These are phyloP conservation scores for Hypoxylon sp. DNA, from an alignment of 2,329 filamentous ascomycete genomes.

Conservation along the genomic window DNA sequence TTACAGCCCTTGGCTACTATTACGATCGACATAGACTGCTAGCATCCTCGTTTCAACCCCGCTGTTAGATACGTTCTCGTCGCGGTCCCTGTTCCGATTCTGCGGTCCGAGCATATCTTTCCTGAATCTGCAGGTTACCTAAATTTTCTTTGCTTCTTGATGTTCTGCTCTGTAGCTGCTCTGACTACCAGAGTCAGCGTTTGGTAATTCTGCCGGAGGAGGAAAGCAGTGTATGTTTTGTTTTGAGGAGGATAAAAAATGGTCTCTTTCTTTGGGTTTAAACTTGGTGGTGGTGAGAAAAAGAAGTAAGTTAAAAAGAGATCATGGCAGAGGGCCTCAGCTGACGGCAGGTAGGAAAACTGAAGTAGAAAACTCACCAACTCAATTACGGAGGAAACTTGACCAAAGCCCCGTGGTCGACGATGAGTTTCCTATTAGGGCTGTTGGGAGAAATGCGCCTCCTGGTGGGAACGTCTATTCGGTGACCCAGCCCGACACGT, in stretches of 20 bases:
- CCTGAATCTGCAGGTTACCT: slow-evolving; percentile 31
- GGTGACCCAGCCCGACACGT: slow-evolving; percentile 59
- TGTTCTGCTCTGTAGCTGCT: slow-evolving; percentile 21
- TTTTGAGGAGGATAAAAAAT: slow-evolving; percentile 55
- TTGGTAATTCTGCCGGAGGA: slow-evolving; percentile 28
- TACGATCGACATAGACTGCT: slow-evolving; percentile 48
- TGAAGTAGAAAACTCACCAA: slow-evolving; percentile 52
- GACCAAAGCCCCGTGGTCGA: slow-evolving; percentile 29
- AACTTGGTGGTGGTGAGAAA: slow-evolving; percentile 68
- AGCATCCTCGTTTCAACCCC: slow-evolving; percentile 46
- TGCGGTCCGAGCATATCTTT: slow-evolving; percentile 43
- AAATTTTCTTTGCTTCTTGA: slow-evolving; percentile 23
- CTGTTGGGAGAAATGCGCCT: slow-evolving; percentile 26
- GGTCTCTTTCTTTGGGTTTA: slow-evolving; percentile 73
- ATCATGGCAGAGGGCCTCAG: slow-evolving; percentile 15
- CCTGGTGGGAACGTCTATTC: slow-evolving; percentile 34
- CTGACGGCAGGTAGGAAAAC: slow-evolving; percentile 54
- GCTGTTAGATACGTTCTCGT: slow-evolving; percentile 42
- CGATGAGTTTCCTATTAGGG: slow-evolving; percentile 34
- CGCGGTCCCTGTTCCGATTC: slow-evolving; percentile 38
- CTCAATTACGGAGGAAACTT: slow-evolving; percentile 32
- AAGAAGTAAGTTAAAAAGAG: slow-evolving; percentile 65
- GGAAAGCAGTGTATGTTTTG: slow-evolving; percentile 27
- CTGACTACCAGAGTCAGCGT: slow-evolving; percentile 18
- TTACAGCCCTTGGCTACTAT: slow-evolving; percentile 36